These are phyloP conservation scores for Tanacetum coccineum DNA, from an alignment of 129 eudicot species.

Conservation along the genomic window DNA sequence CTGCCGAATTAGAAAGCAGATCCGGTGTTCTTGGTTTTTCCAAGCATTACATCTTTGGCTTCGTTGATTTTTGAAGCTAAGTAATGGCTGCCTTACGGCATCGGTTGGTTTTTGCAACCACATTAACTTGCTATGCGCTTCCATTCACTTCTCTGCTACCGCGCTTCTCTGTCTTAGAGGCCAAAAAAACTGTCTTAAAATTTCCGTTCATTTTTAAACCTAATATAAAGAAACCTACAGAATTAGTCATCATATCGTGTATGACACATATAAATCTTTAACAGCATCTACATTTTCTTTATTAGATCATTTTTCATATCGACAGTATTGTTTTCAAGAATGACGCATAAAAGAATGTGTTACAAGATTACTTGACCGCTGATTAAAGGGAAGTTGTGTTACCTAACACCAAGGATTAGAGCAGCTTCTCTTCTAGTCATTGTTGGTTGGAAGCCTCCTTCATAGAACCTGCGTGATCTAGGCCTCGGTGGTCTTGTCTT, in stretches of 20 bases:
- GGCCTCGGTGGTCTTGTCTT: constrained; percentile 70
- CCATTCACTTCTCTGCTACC: constrained; percentile 56
- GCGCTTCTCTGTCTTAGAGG: constrained; percentile 50
- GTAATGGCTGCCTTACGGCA: constrained; percentile 77
- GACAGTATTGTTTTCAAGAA: too few relatives aligned
- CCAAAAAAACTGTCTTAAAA: constrained; percentile 7
- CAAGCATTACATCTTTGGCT: constrained; percentile 77
- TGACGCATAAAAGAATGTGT: too few relatives aligned
- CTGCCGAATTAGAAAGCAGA: constrained; percentile 36
- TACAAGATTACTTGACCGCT: too few relatives aligned
- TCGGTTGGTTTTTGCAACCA: constrained; percentile 93
- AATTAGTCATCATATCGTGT: background rate
- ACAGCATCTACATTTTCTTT: too few relatives aligned
- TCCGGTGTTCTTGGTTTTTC: constrained; percentile 46
- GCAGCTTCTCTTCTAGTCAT: too few relatives aligned
- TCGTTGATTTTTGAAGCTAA: constrained; percentile 79
- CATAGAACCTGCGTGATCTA: constrained; percentile 67
- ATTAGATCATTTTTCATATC: too few relatives aligned
- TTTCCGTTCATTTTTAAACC: constrained; percentile 1
- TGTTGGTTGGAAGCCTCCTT: constrained; percentile 84
- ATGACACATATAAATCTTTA: too few relatives aligned
- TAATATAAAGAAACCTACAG: background rate
- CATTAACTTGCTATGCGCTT: constrained; percentile 86
- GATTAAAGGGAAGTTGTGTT: too few relatives aligned
- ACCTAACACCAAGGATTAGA: too few relatives aligned